Evolutionary conservation across 1,284 basidiomycete genomes (phyloP).

Genomic region (Cerrena zonata): DNA sequence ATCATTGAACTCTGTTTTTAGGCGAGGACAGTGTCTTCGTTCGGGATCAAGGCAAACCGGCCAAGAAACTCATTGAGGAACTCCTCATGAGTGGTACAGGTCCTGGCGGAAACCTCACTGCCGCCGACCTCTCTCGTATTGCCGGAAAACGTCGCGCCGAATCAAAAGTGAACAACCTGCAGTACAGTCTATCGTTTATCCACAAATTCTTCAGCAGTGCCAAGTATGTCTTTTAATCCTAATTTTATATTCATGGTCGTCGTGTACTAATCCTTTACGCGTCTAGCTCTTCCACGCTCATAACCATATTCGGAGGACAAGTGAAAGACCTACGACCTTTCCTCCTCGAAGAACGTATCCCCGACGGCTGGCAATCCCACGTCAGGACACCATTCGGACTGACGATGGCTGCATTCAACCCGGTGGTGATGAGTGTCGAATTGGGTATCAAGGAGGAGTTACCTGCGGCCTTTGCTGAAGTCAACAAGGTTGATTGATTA

Average conservation of each 20-base stretch:
- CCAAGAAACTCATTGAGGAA: conserved; percentile 47
- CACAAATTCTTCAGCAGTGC: conserved; percentile 62
- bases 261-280: background rate
- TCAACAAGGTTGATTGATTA: too few relatives aligned
- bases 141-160: conserved; percentile 54
- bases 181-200: conserved; percentile 41
- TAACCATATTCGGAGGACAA: conserved; percentile 60
- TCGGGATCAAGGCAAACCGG: conserved; percentile 46
- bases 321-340: conserved; percentile 49
- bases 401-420: conserved; percentile 55
- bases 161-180: conserved; percentile 45
- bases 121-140: conserved; percentile 52
- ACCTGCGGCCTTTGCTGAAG: background rate
- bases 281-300: conserved; percentile 48
- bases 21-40: conserved; percentile 52
- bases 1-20: conserved; percentile 22
- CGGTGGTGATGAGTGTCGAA: conserved; percentile 49
- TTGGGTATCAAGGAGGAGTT: conserved; percentile 32
- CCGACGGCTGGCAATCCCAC: conserved; percentile 63
- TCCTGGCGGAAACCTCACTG: conserved; percentile 44
- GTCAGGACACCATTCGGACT: conserved; percentile 50
- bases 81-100: conserved; percentile 58
- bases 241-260: background rate
- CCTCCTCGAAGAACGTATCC: conserved; percentile 60
- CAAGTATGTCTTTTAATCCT: conserved; percentile 43